Evolutionary conservation across 2,329 filamentous ascomycete genomes (phyloP), one percentile per base, ranked within the genome.

Genomic region (Phoma sp.): DNA sequence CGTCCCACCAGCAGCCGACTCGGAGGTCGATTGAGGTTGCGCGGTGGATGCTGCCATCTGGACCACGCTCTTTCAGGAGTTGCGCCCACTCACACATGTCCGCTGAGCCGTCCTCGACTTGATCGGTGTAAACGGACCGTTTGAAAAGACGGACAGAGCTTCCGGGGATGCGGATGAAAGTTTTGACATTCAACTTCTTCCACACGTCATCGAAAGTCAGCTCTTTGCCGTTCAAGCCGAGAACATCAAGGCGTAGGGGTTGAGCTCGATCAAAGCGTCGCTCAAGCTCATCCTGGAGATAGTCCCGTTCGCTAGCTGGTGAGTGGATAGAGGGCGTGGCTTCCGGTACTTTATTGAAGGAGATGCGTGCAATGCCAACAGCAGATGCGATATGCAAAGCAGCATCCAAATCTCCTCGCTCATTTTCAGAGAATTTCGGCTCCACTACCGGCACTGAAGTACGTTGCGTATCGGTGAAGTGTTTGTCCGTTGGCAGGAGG

Each of bases 1-100:
- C 79, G 45, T 82, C 79, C 33, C 81, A 74, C 6, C 67, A 60
- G 33, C 65, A 71, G 4, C 80, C 80, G 5, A 81, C 75, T 2
- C 78, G 72, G 2, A 81, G 59, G 55, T 82, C 80, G 23, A 83
- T 77, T 14, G 67, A 73, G 2, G 65, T 71, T 1, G 77, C 79
- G n/a, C 68, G 67, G 10, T 75, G 65, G 4, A 81, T 29, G 17
- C 49, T 56, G 28, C 74, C 75, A 25, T 73, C 61, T 10, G 43
- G 20, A 7, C 65, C 62, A 26, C 45, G 65, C 48, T 59, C 65
- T 2, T 40, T 48, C 4, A 62, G 51, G 0, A 62, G 57, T 21
- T 64, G 59, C 7, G 57, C 57, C 67, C 65, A 69, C 29, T 63
- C 53, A 36, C 62, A 65, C 12, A 47, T 25, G 14, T 51, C 17